phyloP scores from a whole-genome alignment of 2,329 filamentous ascomycete species.

The Venturia aucupariae region DNA sequence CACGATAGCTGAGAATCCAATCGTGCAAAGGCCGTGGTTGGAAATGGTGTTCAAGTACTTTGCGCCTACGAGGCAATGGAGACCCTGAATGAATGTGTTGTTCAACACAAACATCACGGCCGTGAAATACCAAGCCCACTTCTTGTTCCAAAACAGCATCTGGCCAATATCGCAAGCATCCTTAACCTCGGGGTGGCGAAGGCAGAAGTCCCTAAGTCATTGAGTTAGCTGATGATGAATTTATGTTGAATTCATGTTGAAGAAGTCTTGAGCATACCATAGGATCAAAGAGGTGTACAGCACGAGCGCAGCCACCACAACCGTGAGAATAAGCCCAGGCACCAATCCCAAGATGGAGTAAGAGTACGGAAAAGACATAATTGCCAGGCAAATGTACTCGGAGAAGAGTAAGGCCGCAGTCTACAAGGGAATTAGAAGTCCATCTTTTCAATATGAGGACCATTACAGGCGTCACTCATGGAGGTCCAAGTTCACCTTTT shows the following conservation, averaged over 20 bases:
- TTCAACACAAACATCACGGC: conserved; percentile 88
- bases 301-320: conserved; percentile 67
- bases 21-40: conserved; percentile 61
- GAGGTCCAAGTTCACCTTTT: conserved; percentile 50
- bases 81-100: conserved; percentile 81
- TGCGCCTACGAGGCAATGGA: conserved; percentile 76
- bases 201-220: conserved; percentile 68
- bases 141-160: conserved; percentile 81
- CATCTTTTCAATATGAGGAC: conserved; percentile 3
- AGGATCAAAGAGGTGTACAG: conserved; percentile 69
- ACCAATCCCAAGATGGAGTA: conserved; percentile 83
- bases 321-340: conserved; percentile 74
- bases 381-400: conserved; percentile 86
- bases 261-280: conserved; percentile 39
- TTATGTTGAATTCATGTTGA: neutral
- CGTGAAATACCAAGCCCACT: conserved; percentile 57
- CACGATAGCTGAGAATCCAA: conserved; percentile 67
- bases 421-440: conserved; percentile 31
- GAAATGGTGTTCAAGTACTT: conserved; percentile 89
- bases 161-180: conserved; percentile 96
- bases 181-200: conserved; percentile 81
- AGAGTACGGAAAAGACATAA: conserved; percentile 94
- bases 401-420: conserved; percentile 85
- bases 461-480: neutral
- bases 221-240: neutral